Evolutionary conservation across 202 grass and related monocot genomes (phyloP).

Genomic region (Alloteropsis angusta): DNA sequence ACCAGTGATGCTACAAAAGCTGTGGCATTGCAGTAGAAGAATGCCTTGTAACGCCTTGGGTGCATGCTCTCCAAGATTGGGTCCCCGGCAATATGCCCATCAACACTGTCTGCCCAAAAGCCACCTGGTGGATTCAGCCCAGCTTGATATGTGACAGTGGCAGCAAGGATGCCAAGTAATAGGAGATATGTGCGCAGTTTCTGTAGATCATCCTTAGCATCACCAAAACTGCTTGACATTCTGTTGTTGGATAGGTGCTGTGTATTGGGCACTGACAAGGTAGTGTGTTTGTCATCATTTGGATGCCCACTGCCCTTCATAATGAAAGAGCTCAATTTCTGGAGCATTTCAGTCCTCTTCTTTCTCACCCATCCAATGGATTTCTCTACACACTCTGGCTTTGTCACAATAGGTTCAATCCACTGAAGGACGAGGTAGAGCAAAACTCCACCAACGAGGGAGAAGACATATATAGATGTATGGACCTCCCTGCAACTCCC

Average conservation of each 20-base stretch:
- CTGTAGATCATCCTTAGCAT: slow-evolving; percentile 22
- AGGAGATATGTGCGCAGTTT: slow-evolving; percentile 40
- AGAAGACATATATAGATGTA: slow-evolving; percentile 48
- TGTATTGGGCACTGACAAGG: neutral
- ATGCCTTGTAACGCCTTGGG: slow-evolving; percentile 34
- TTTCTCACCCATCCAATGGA: neutral
- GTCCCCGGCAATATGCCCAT: slow-evolving; percentile 29
- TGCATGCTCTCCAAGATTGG: slow-evolving; percentile 32
- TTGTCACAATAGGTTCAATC: slow-evolving; percentile 11
- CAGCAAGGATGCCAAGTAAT: slow-evolving; percentile 40
- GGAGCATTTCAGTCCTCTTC: neutral
- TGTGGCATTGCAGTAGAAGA: slow-evolving; percentile 59
- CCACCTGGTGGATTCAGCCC: slow-evolving; percentile 45
- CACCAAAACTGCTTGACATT: neutral
- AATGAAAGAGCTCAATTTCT: neutral
- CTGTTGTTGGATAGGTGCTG: neutral
- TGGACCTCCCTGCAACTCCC: slow-evolving; percentile 40
- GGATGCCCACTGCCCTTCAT: neutral
- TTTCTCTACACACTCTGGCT: neutral
- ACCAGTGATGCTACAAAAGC: slow-evolving; percentile 53
- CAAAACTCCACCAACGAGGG: slow-evolving; percentile 28
- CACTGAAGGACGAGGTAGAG: slow-evolving; percentile 30
- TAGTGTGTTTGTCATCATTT: neutral
- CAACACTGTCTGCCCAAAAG: slow-evolving; percentile 29
- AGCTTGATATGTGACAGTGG: slow-evolving; percentile 37